A percentile compares a stretch with the other conserved stretches of the same genome.
phyloP scores from a whole-genome alignment of 371 early-diverging fungal species.

The Lichtheimia corymbifera region DNA sequence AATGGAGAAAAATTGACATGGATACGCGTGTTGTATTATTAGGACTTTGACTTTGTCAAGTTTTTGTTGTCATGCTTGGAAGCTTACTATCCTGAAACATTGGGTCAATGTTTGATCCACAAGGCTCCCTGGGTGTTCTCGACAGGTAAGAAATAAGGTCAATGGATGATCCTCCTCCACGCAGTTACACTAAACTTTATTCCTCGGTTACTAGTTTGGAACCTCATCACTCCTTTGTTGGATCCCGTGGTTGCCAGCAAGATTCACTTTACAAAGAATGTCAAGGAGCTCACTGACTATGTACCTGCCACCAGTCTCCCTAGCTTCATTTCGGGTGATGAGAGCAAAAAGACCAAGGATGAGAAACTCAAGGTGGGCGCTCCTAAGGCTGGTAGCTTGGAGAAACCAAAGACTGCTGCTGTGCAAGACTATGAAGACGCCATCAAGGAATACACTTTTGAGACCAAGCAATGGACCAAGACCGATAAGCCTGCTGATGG shows the following conservation, averaged over 20 bases:
- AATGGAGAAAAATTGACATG: no score
- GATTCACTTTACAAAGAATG: slow-evolving; percentile 75
- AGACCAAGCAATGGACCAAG: slow-evolving; percentile 32
- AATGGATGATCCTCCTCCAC: not conserved
- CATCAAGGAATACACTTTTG: slow-evolving; percentile 23
- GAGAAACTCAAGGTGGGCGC: slow-evolving; percentile 21
- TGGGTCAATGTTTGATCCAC: slow-evolving; percentile 78
- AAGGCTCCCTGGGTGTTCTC: slow-evolving; percentile 89
- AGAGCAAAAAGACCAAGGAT: slow-evolving; percentile 28
- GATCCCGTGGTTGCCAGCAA: slow-evolving; percentile 93
- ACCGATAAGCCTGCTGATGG: slow-evolving; percentile 11
- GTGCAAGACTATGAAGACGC: slow-evolving; percentile 24
- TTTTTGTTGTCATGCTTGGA: slow-evolving; percentile 82
- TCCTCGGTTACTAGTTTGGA: slow-evolving; percentile 59
- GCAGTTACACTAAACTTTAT: not conserved
- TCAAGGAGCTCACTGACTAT: slow-evolving; percentile 62
- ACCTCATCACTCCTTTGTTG: slow-evolving; percentile 75
- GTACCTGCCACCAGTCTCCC: slow-evolving; percentile 50
- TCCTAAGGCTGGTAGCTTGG: slow-evolving; percentile 17
- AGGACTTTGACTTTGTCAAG: slow-evolving; percentile 79
- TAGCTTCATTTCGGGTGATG: slow-evolving; percentile 31
- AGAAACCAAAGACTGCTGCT: slow-evolving; percentile 16
- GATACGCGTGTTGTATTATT: not conserved
- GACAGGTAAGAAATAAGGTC: slow-evolving; percentile 38
- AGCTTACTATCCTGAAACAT: slow-evolving; percentile 88